Conservation (phyloP, 1,284 basidiomycete species). For the Ceratobasidium sp. region DNA sequence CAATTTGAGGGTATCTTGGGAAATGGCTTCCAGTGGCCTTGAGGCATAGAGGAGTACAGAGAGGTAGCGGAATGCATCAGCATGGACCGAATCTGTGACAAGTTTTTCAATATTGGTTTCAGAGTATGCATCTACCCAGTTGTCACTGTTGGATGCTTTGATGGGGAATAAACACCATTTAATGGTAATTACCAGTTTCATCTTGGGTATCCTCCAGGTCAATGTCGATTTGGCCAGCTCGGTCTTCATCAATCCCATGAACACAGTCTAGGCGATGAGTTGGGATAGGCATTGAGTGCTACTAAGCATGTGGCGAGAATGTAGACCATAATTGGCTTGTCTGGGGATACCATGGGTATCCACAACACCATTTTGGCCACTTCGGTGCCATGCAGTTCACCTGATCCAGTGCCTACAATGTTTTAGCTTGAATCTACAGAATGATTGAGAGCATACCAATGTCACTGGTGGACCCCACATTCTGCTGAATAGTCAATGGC, state of each 20-base stretch:
- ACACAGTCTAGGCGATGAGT: constrained; percentile 44
- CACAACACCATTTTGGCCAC: constrained; percentile 68
- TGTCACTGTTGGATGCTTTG: constrained; percentile 71
- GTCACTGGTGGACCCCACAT: constrained; percentile 64
- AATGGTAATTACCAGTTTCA: constrained; percentile 77
- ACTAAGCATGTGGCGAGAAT: constrained; percentile 70
- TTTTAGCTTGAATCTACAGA: constrained; percentile 37
- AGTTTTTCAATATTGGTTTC: constrained; percentile 80
- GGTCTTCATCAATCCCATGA: constrained; percentile 46
- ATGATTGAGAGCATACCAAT: constrained; percentile 66
- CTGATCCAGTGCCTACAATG: constrained; percentile 54
- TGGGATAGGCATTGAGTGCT: constrained; percentile 62
- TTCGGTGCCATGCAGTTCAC: constrained; percentile 63
- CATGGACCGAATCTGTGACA: constrained; percentile 79
- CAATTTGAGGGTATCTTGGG: constrained; percentile 46
- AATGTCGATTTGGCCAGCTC: constrained; percentile 44
- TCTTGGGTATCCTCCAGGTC: constrained; percentile 73
- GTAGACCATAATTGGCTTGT: constrained; percentile 72
- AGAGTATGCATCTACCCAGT: constrained; percentile 61
- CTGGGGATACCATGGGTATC: constrained; percentile 61
- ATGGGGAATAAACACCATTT: constrained; percentile 88
- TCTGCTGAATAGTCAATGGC: constrained; percentile 46
- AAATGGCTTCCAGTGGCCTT: constrained; percentile 41
- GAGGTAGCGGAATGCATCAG: constrained; percentile 82
- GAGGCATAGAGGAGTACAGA: constrained; percentile 50